Base-by-base conservation (phyloP, 2,329 filamentous ascomycete genomes). In the Aspergillus proliferans region DNA sequence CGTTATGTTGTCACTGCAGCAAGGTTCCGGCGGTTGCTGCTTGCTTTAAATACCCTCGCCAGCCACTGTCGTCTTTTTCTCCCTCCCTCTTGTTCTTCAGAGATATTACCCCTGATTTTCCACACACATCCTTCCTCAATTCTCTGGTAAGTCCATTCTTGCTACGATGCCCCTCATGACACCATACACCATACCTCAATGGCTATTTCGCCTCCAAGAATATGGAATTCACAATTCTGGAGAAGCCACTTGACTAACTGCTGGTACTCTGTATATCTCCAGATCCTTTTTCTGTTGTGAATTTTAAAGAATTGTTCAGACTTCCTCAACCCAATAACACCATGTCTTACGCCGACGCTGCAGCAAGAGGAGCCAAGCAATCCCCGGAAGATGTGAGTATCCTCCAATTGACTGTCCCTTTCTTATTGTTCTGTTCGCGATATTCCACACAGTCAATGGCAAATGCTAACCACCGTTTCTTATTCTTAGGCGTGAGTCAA, bases 341-440 rank as follows among this genome's bases (percentile, higher is more conserved):
- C 47, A 76, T 76, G 74, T 76, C 72, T 52, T 76, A 76, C 63
- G 74, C 74, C 54, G 67, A 73, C 58, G 71, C 70, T 60, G 73
- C 73, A 47, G 70, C 73, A 42, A 71, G 69, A 54, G 72, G 72
- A 40, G 65, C 72, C 6, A 72, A 72, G 58, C 74, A 77, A 58
- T 63, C 69, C 43, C 66, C 72, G 7, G 67, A 74, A 65, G 72
- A 76, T 51, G 74, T 76, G 62, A 62, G 68, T 64, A 36, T 12
- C 22, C 38, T 22, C 18, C 18, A 28, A 21, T 33, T 18, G n/a
- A 38, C n/a, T 18, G 34, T 15, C n/a, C 14, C 14, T 36, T 36
- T 36, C n/a, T 30, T 30, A 12, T 30, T 12, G 26, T 4, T 12
- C 10, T 28, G 26, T 10, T 12, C 9, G 9, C 10, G 3, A 28